Evolutionary conservation across 495 filamentous ascomycete genomes (phyloP).

Genomic region (Penicillium daleae): DNA sequence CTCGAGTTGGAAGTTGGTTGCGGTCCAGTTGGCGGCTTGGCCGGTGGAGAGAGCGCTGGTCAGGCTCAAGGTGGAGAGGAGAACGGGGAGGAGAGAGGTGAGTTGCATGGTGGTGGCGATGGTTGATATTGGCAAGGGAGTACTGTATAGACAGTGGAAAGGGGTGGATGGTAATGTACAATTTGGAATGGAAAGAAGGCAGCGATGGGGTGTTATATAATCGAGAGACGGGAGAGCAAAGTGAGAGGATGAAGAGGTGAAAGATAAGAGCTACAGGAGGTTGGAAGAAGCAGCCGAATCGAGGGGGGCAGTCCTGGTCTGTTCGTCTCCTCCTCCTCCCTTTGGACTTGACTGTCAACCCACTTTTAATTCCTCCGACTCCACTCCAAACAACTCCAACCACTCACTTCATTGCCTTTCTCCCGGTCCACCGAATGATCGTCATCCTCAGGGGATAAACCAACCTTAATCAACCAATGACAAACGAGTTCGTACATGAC

Average conservation of each 20-base stretch:
- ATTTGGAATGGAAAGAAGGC: not conserved
- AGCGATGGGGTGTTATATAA: slow-evolving; percentile 3
- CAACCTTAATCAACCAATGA: not conserved
- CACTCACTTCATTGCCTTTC: not conserved
- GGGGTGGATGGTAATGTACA: slow-evolving; percentile 1
- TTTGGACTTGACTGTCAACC: not conserved
- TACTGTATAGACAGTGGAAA: not conserved
- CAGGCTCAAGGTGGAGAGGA: slow-evolving; percentile 35
- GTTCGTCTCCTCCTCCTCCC: not conserved
- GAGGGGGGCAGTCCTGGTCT: not conserved
- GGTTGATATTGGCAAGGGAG: not conserved
- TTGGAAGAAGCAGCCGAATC: not conserved
- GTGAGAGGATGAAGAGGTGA: not conserved
- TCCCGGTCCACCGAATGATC: slow-evolving; percentile 1
- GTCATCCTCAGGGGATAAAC: slow-evolving; percentile 4
- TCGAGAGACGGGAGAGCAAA: not conserved
- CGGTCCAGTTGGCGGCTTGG: slow-evolving; percentile 28
- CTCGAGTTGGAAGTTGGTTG: slow-evolving; percentile 37
- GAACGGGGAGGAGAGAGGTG: slow-evolving; percentile 33
- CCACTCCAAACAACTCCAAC: not conserved
- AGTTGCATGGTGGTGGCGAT: slow-evolving; percentile 39
- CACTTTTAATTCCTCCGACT: not conserved
- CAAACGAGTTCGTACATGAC: slow-evolving; percentile 1
- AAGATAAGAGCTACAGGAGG: not conserved
- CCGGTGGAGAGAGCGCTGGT: slow-evolving; percentile 26